Conservation (phyloP, 140 eudicot species). For the Stevia rebaudiana region DNA sequence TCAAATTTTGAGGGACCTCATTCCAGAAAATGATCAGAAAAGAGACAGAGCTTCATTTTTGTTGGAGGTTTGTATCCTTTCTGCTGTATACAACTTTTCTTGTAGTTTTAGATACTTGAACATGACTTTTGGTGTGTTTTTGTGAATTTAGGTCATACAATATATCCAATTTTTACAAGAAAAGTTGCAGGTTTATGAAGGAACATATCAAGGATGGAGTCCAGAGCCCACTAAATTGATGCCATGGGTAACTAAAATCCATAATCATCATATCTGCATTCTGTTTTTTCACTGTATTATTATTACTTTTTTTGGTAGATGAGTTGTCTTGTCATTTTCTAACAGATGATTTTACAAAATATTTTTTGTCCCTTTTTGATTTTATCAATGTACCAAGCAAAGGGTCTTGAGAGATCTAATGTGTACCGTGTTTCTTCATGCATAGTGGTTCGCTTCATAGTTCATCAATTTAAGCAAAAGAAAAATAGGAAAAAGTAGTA, state of each 20-base stretch:
- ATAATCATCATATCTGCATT: neutral
- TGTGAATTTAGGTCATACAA: constrained; percentile 58
- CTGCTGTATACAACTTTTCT: neutral
- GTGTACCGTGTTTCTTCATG: neutral
- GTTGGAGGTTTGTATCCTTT: constrained; percentile 63
- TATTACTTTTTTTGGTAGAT: constrained; percentile 5
- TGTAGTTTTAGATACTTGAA: neutral
- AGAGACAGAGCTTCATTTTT: constrained; percentile 88
- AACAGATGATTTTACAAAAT: neutral
- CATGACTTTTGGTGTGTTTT: constrained; percentile 12
- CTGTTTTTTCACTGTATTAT: neutral
- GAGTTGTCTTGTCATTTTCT: neutral
- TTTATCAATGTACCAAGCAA: neutral
- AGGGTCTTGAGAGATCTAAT: neutral
- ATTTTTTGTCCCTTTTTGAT: neutral
- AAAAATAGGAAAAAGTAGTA: neutral
- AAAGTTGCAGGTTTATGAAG: constrained; percentile 66
- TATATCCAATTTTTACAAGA: constrained; percentile 81
- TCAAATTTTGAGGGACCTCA: constrained; percentile 70
- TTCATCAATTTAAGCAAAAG: neutral
- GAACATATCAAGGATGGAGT: constrained; percentile 69
- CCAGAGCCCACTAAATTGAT: constrained; percentile 55
- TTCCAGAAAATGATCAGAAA: constrained; percentile 92
- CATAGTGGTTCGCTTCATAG: neutral
- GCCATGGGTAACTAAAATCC: constrained; percentile 67